phyloP scores from a whole-genome alignment of 2,329 filamentous ascomycete genomes.

The Hymenoscyphus occultus region DNA sequence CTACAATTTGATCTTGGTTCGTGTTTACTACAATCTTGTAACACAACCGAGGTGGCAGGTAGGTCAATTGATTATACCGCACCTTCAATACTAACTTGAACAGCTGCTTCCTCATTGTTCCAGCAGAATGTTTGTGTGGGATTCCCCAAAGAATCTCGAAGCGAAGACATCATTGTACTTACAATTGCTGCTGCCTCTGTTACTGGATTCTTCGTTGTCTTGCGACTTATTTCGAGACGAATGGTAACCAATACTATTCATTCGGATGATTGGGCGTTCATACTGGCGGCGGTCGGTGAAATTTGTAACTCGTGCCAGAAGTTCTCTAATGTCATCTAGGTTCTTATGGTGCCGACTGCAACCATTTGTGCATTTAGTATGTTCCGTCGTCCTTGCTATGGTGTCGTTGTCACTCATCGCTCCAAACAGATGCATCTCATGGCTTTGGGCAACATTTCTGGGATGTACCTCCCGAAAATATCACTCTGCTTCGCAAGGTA shows the following conservation, averaged over 20 bases:
- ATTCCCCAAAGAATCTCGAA: constrained; percentile 17
- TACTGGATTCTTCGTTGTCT: constrained; percentile 18
- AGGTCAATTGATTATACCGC: background rate
- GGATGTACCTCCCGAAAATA: constrained; percentile 18
- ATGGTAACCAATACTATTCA: constrained; percentile 19
- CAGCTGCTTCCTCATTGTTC: constrained; percentile 12
- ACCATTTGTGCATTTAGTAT: constrained; percentile 22
- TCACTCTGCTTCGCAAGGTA: constrained; percentile 22
- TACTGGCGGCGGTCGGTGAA: constrained; percentile 18
- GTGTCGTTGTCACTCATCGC: background rate
- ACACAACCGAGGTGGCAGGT: constrained; percentile 9
- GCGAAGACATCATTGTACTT: constrained; percentile 16
- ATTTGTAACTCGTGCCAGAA: background rate
- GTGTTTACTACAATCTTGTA: constrained; percentile 18
- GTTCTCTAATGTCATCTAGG: constrained; percentile 8
- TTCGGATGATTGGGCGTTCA: constrained; percentile 24
- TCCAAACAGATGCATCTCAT: constrained; percentile 14
- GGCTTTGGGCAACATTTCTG: constrained; percentile 26
- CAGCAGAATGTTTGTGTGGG: constrained; percentile 21
- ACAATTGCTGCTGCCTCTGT: constrained; percentile 18
- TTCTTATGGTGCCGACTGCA: constrained; percentile 21
- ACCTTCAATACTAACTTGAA: background rate
- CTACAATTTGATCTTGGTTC: constrained; percentile 16
- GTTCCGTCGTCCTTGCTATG: background rate
- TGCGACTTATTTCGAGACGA: constrained; percentile 23